Evolutionary conservation across 2,329 filamentous ascomycete species (phyloP).

Genomic region (Clarireedia homoeocarpa): DNA sequence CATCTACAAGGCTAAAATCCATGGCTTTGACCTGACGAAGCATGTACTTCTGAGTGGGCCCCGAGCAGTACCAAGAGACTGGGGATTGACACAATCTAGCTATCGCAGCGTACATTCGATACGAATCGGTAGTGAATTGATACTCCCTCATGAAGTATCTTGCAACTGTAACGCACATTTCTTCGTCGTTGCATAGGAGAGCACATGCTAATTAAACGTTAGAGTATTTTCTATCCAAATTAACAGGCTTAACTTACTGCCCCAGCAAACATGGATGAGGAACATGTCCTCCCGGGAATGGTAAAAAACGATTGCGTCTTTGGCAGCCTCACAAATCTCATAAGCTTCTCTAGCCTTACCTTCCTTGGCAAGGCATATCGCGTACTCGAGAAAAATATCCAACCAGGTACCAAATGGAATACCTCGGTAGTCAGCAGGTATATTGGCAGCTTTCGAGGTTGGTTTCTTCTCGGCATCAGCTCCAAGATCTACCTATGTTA

Average conservation of each 20-base stretch:
- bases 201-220: slow-evolving; percentile 58
- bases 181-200: slow-evolving; percentile 71
- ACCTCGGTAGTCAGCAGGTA: slow-evolving; percentile 52
- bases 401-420: slow-evolving; percentile 82
- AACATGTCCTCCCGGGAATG: slow-evolving; percentile 60
- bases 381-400: slow-evolving; percentile 82
- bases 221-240: not conserved
- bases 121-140: slow-evolving; percentile 72
- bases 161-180: slow-evolving; percentile 62
- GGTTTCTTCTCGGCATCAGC: slow-evolving; percentile 15
- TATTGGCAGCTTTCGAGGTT: slow-evolving; percentile 9
- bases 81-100: slow-evolving; percentile 69
- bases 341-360: slow-evolving; percentile 68
- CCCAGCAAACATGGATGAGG: slow-evolving; percentile 69
- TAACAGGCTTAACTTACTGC: slow-evolving; percentile 42
- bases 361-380: slow-evolving; percentile 62
- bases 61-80: slow-evolving; percentile 68
- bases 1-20: slow-evolving; percentile 58
- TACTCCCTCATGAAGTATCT: slow-evolving; percentile 81
- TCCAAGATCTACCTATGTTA: slow-evolving; percentile 22
- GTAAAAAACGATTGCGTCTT: slow-evolving; percentile 76
- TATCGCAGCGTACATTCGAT: slow-evolving; percentile 74
- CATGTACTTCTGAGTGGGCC: slow-evolving; percentile 82
- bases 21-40: slow-evolving; percentile 85
- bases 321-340: slow-evolving; percentile 67